Conservation (phyloP, 176 grass and related monocot species). For the Bolboschoenus planiculmis region DNA sequence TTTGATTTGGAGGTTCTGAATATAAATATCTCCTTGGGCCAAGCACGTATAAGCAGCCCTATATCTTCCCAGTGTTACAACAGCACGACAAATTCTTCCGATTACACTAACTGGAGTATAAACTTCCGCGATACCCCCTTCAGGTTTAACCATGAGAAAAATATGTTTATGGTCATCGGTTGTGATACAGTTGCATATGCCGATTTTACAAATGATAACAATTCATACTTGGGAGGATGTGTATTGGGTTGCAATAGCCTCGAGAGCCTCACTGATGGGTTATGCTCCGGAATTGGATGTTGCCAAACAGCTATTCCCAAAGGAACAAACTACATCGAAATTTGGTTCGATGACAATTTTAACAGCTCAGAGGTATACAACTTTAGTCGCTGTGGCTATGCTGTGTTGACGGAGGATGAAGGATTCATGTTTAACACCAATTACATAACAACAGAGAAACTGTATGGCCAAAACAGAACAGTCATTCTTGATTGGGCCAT, state of each 20-base stretch:
- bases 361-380: background rate
- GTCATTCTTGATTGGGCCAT: background rate
- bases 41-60: background rate
- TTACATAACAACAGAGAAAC: background rate
- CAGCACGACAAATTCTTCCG: background rate
- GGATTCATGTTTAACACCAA: background rate
- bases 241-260: background rate
- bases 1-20: background rate
- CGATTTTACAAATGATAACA: background rate
- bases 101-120: background rate
- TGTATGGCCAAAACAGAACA: background rate
- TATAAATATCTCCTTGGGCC: background rate
- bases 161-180: background rate
- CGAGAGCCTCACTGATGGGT: background rate
- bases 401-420: background rate
- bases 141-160: background rate
- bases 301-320: background rate
- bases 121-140: background rate
- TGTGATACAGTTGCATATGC: constrained; percentile 5
- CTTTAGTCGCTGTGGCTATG: constrained; percentile 24
- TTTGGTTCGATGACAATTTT: background rate
- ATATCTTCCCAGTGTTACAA: constrained; percentile 13
- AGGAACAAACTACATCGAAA: background rate
- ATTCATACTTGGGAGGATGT: background rate
- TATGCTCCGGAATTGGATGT: constrained; percentile 9